A percentile compares a stretch with the other conserved stretches of the same genome.
Evolutionary conservation across 176 grass and related monocot species (phyloP).

Genomic region (Secale cereale): DNA sequence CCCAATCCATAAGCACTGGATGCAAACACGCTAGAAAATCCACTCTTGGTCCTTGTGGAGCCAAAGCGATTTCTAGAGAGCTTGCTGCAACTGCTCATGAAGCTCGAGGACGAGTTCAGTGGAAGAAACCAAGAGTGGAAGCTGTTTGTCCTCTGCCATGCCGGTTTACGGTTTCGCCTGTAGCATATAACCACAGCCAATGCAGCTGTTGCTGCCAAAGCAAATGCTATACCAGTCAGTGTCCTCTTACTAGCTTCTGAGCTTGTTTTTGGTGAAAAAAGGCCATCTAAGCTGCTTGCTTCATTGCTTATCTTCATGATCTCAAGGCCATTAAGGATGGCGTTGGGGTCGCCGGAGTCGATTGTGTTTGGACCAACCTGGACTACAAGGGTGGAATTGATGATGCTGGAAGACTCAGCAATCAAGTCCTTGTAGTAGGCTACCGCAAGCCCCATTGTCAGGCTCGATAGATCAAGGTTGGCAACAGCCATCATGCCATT

Average conservation of each 20-base stretch:
- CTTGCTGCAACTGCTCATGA: constrained; percentile 71
- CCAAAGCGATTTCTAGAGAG: constrained; percentile 76
- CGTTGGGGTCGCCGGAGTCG: constrained; percentile 45
- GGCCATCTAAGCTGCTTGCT: constrained; percentile 75
- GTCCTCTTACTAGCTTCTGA: constrained; percentile 37
- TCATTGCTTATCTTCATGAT: constrained; percentile 93
- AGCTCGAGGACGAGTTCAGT: constrained; percentile 67
- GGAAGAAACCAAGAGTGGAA: constrained; percentile 86
- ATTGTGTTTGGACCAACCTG: constrained; percentile 59
- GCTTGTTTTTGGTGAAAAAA: constrained; percentile 49
- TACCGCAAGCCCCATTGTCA: constrained; percentile 76
- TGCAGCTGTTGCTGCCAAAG: constrained; percentile 42
- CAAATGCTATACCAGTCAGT: constrained; percentile 56
- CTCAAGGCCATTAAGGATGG: constrained; percentile 92
- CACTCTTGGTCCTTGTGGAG: constrained; percentile 64
- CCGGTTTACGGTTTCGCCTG: constrained; percentile 39
- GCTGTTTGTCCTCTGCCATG: constrained; percentile 74
- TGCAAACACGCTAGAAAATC: constrained; percentile 69
- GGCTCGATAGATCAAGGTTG: constrained; percentile 67
- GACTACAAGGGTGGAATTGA: constrained; percentile 68
- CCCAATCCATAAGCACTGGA: constrained; percentile 76
- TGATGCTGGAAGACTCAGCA: constrained; percentile 67
- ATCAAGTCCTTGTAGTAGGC: constrained; percentile 79
- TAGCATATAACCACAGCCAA: constrained; percentile 48
- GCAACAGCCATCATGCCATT: constrained; percentile 70